phyloP scores from a whole-genome alignment of 257 asterid species.

The Solanum raphanifolium region DNA sequence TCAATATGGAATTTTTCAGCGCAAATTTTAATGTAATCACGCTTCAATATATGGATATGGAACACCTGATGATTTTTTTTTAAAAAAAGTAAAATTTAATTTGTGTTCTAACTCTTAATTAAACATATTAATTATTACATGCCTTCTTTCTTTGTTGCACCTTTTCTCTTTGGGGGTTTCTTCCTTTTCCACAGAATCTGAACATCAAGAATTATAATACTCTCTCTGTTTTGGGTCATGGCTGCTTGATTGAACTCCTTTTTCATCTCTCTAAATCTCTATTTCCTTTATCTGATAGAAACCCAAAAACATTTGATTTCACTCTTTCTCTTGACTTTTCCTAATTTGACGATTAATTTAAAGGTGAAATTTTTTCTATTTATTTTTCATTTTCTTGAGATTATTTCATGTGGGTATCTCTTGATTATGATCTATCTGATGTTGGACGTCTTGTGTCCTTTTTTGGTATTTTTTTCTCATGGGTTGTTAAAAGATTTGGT shows the following conservation, averaged over 20 bases:
- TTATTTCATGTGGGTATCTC: neutral
- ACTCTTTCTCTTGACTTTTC: neutral
- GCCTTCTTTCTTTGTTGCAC: neutral
- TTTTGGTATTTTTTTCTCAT: neutral
- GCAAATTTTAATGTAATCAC: rapidly evolving
- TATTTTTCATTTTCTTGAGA: neutral
- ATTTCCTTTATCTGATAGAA: neutral
- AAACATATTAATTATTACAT: neutral
- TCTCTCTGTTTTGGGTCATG: conserved; percentile 21
- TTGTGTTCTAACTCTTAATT: neutral
- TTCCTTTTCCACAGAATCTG: neutral
- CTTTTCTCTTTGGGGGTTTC: conserved; percentile 1
- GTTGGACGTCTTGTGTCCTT: neutral
- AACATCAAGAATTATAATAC: neutral
- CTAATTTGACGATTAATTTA: neutral
- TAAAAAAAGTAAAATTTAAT: too few relatives aligned
- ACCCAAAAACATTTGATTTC: neutral
- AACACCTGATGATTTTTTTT: too few relatives aligned
- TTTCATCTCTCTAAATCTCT: conserved; percentile 4
- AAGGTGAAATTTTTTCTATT: conserved; percentile 23
- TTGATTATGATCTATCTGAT: neutral
- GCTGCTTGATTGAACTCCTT: conserved; percentile 57
- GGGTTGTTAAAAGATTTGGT: conserved; percentile 10
- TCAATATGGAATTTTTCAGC: neutral
- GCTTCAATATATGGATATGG: too few relatives aligned